Evolutionary conservation across 2,329 filamentous ascomycete genomes (phyloP).

Genomic region (Macrophomina tecta): DNA sequence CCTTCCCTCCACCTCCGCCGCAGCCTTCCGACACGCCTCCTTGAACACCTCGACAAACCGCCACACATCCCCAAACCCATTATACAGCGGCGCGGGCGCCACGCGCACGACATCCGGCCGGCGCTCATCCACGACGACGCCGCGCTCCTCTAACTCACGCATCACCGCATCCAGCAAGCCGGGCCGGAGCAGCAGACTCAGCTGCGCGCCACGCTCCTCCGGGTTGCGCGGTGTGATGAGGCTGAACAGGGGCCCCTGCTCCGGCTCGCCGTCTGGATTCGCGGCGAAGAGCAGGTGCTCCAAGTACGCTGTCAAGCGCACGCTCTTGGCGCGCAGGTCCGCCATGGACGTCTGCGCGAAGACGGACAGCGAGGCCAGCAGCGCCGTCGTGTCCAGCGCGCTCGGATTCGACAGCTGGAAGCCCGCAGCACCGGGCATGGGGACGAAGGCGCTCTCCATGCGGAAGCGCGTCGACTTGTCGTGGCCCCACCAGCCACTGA

Average conservation of each 20-base stretch:
- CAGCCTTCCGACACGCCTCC: slow-evolving; percentile 24
- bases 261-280: slow-evolving; percentile 32
- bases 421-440: slow-evolving; percentile 77
- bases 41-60: slow-evolving; percentile 51
- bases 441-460: slow-evolving; percentile 82
- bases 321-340: slow-evolving; percentile 71
- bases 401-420: slow-evolving; percentile 88
- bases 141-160: slow-evolving; percentile 67
- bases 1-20: background rate
- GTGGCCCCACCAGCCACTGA: slow-evolving; percentile 87
- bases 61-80: slow-evolving; percentile 76
- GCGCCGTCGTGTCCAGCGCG: slow-evolving; percentile 76
- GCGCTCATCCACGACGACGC: slow-evolving; percentile 80
- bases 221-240: slow-evolving; percentile 74
- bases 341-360: slow-evolving; percentile 75
- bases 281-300: slow-evolving; percentile 65
- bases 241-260: slow-evolving; percentile 46
- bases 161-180: slow-evolving; percentile 75
- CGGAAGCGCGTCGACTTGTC: slow-evolving; percentile 78
- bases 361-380: slow-evolving; percentile 74
- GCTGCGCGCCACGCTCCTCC: slow-evolving; percentile 74
- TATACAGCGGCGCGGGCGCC: slow-evolving; percentile 84
- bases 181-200: slow-evolving; percentile 72
- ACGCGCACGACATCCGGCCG: slow-evolving; percentile 85
- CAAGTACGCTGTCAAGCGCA: slow-evolving; percentile 77